Conservation (phyloP, 371 early-diverging fungal species). For the Mucor lusitanicus region DNA sequence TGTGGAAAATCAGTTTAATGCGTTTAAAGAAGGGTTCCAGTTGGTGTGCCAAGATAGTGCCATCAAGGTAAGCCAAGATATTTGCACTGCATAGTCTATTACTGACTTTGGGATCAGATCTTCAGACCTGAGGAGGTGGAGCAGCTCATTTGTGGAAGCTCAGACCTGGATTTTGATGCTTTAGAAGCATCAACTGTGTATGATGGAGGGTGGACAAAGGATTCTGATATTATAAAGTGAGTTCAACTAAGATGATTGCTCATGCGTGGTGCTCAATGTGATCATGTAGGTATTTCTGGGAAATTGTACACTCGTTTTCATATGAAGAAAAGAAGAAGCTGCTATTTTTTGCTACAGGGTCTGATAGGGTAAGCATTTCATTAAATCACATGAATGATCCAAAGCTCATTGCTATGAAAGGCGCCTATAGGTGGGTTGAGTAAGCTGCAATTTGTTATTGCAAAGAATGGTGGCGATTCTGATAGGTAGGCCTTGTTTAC, state of each 20-base stretch:
- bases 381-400: not conserved
- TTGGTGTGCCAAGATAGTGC: conserved; percentile 85
- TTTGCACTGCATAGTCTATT: not conserved
- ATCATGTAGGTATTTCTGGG: conserved; percentile 85
- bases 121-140: conserved; percentile 96
- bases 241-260: not conserved
- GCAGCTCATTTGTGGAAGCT: conserved; percentile 92
- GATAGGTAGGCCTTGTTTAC: conserved; percentile 37
- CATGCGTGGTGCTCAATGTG: not conserved
- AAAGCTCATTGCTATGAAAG: conserved; percentile 42
- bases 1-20: conserved; percentile 78
- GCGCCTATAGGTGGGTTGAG: conserved; percentile 92
- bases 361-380: conserved; percentile 72
- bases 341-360: conserved; percentile 97
- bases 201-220: conserved; percentile 81
- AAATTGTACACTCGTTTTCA: conserved; percentile 81
- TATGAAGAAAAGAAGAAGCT: conserved; percentile 89
- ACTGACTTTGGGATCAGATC: conserved; percentile 43
- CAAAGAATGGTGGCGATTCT: conserved; percentile 97
- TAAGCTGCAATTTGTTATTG: conserved; percentile 92
- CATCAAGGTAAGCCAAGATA: conserved; percentile 49
- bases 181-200: conserved; percentile 85
- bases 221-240: conserved; percentile 65
- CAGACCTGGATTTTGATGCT: conserved; percentile 85
- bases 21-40: conserved; percentile 91